Percentiles rank a stretch among this genome's conserved stretches.
These are phyloP conservation scores for Diatrype stigma DNA, from an alignment of 2,329 filamentous ascomycete species.

Conservation along the genomic window DNA sequence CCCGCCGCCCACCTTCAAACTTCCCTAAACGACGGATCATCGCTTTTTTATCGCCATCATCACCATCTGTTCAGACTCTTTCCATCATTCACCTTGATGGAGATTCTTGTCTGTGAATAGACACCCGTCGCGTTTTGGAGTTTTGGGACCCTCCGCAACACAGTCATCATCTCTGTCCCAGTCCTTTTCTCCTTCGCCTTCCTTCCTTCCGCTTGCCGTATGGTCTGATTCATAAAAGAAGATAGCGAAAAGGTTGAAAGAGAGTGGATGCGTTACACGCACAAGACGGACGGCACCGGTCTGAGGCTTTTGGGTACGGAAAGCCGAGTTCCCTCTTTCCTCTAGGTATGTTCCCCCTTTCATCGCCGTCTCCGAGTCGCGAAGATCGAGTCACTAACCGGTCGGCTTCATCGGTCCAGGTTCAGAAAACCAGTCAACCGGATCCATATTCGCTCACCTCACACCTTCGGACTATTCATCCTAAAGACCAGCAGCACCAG, in stretches of 20 bases:
- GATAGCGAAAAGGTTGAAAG: not conserved
- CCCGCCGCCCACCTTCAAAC: too few relatives aligned
- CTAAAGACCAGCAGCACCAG: not conserved
- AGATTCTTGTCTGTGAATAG: conserved; percentile 1
- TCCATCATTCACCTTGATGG: not conserved
- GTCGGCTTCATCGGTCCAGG: too few relatives aligned
- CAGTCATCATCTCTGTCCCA: not conserved
- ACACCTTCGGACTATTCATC: not conserved
- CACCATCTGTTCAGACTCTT: not conserved
- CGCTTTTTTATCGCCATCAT: not conserved
- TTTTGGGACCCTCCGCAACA: not conserved
- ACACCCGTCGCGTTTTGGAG: not conserved
- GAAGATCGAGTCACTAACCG: not conserved
- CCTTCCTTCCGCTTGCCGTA: not conserved
- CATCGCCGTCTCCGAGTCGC: not conserved
- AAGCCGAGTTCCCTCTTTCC: not conserved
- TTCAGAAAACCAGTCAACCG: too few relatives aligned
- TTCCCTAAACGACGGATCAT: not conserved
- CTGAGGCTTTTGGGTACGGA: not conserved
- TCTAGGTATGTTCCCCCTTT: not conserved
- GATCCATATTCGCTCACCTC: too few relatives aligned
- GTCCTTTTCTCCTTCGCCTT: not conserved
- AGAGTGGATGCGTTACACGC: not conserved
- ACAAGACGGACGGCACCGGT: not conserved
- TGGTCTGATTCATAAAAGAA: not conserved